phyloP scores from a whole-genome alignment of 768 basidiomycete genomes.

The Naganishia friedmannii region DNA sequence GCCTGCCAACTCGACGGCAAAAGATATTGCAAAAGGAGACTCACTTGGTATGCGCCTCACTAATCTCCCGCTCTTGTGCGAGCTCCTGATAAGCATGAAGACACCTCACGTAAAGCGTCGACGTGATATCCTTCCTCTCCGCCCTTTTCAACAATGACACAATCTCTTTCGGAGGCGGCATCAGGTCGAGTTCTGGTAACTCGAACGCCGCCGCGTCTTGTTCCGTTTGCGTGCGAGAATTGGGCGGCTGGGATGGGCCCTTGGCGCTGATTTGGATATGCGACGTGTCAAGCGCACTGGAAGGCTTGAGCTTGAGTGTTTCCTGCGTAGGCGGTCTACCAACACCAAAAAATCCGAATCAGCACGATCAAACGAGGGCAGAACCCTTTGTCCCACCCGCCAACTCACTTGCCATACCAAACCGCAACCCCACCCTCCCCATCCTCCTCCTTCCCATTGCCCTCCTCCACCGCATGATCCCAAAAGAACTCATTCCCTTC shows the following conservation, averaged over 20 bases:
- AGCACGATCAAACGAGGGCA: background rate
- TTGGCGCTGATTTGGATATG: slow-evolving; percentile 52
- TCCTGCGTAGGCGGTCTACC: slow-evolving; percentile 26
- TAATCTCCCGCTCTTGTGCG: slow-evolving; percentile 17
- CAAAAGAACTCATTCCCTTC: slow-evolving; percentile 61
- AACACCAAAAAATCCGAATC: background rate
- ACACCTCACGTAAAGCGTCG: slow-evolving; percentile 69
- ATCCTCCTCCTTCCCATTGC: slow-evolving; percentile 57
- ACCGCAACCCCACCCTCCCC: slow-evolving; percentile 44
- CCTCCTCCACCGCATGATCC: slow-evolving; percentile 36
- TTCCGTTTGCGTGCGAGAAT: slow-evolving; percentile 55
- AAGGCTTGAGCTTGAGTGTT: slow-evolving; percentile 41
- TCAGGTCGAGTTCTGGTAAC: slow-evolving; percentile 58
- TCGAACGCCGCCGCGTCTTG: slow-evolving; percentile 51
- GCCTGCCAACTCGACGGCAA: background rate
- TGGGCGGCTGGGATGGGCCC: slow-evolving; percentile 52
- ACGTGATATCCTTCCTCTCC: slow-evolving; percentile 67
- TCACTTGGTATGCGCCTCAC: slow-evolving; percentile 10
- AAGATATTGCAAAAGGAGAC: slow-evolving; percentile 6
- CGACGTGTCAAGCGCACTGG: slow-evolving; percentile 14
- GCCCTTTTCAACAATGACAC: slow-evolving; percentile 65
- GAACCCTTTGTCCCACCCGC: too few relatives aligned
- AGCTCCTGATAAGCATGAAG: slow-evolving; percentile 67
- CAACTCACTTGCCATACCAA: slow-evolving; percentile 23
- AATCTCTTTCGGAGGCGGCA: slow-evolving; percentile 71